phyloP scores from a whole-genome alignment of 768 basidiomycete genomes.

The Macrolepiota dolichaula region DNA sequence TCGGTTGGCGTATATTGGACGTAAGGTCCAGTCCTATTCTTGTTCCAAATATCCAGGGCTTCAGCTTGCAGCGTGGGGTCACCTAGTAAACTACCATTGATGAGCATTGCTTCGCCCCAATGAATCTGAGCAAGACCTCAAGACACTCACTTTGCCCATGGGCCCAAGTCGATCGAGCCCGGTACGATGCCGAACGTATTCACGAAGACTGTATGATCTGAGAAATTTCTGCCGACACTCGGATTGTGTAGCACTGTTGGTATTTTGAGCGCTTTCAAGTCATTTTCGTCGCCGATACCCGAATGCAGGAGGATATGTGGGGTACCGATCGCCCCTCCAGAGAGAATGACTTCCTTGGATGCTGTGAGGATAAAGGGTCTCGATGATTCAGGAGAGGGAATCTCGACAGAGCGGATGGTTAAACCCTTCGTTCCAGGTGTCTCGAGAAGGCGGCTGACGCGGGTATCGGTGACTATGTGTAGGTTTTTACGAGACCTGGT shows the following conservation, averaged over 20 bases:
- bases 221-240: slow-evolving; percentile 18
- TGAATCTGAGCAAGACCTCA: too few species aligned
- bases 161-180: background rate
- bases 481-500: slow-evolving; percentile 23
- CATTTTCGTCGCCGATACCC: too few species aligned
- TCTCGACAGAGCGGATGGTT: too few species aligned
- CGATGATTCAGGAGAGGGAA: background rate
- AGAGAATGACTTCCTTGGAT: too few species aligned
- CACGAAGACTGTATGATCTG: background rate
- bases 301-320: slow-evolving; percentile 22
- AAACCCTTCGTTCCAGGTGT: background rate
- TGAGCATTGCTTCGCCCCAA: too few species aligned
- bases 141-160: background rate
- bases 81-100: too few species aligned
- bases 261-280: too few species aligned
- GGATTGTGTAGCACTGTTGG: slow-evolving; percentile 12
- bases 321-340: slow-evolving; percentile 26
- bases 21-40: too few species aligned
- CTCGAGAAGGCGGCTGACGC: slow-evolving; percentile 18
- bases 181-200: background rate
- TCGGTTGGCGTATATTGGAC: too few species aligned
- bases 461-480: slow-evolving; percentile 25
- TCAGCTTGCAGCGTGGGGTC: too few species aligned
- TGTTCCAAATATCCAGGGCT: too few species aligned
- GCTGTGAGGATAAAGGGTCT: slow-evolving; percentile 28